phyloP scores from a whole-genome alignment of 2,329 filamentous ascomycete species.

The Aspergillus amoenus region DNA sequence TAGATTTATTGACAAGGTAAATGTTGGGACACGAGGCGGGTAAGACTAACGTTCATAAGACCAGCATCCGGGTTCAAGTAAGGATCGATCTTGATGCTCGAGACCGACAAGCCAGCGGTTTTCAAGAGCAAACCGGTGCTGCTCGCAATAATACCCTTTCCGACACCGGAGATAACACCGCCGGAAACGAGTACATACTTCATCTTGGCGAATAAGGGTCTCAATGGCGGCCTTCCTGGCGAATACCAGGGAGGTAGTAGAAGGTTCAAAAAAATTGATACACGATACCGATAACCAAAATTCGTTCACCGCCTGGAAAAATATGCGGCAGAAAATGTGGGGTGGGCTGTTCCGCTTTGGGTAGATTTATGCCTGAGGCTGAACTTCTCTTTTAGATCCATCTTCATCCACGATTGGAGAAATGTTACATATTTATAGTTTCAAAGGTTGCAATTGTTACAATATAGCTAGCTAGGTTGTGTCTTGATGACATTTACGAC shows the following conservation, averaged over 20 bases:
- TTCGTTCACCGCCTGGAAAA: slow-evolving; percentile 8
- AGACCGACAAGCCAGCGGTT: slow-evolving; percentile 28
- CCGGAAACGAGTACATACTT: slow-evolving; percentile 80
- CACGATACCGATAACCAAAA: slow-evolving; percentile 7
- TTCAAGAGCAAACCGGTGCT: slow-evolving; percentile 32
- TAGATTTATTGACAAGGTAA: slow-evolving; percentile 15
- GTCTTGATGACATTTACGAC: too few species aligned
- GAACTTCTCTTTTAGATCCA: neutral
- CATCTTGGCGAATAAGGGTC: slow-evolving; percentile 53
- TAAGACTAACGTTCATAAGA: slow-evolving; percentile 62
- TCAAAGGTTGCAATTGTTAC: too few species aligned
- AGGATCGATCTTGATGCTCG: slow-evolving; percentile 53
- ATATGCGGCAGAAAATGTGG: neutral
- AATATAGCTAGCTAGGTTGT: too few species aligned
- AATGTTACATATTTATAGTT: too few species aligned
- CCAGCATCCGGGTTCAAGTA: slow-evolving; percentile 78
- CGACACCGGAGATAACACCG: slow-evolving; percentile 58
- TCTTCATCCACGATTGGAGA: too few species aligned
- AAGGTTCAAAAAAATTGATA: slow-evolving; percentile 10
- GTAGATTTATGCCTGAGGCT: neutral
- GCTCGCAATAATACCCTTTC: slow-evolving; percentile 67
- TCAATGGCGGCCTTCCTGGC: slow-evolving; percentile 12
- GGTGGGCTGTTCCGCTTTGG: neutral
- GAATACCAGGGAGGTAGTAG: slow-evolving; percentile 12
- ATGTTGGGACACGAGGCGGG: neutral